Evolutionary conservation across 73 alveolate species (phyloP), one percentile per base, ranked within the genome.

Genomic region (Paramecium caudatum): DNA sequence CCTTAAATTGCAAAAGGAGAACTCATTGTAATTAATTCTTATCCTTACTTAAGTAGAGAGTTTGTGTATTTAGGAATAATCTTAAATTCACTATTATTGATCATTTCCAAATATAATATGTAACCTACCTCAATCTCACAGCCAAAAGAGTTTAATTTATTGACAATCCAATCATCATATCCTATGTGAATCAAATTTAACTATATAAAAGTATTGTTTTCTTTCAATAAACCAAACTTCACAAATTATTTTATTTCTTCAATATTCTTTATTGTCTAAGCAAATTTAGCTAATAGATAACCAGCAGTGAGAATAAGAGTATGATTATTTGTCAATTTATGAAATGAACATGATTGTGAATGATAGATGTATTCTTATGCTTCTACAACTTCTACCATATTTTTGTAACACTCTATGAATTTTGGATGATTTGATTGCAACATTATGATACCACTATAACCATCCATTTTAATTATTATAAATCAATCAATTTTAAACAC

Each of bases 401-500:
- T 55, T 25, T 55, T 1, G 30, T 27, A 17, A 2, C 23, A 1
- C 9, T 10, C 16, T 19, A 55, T 2, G 46, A 55, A 55, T 23
- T 55, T 55, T 23, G 80, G 80, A 55, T 55, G 80, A 10, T 55
- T 1, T 16, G 80, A 55, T 55, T 10, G 2, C 2, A 55, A 27
- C 45, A 6, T 55, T 19, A 55, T 55, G 9, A 55, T 55, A 27
- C 80, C 80, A 27, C 80, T 43, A 21, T 6, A 4, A 5, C 30
- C 3, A 27, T 55, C 45, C 80, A 55, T 55, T 55, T 21, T 2
- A 55, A 55, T 55, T 27, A 27, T 27, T 55, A 46, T 55, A 55
- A 55, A 34, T 74, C 88, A 74, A 41, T 74, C 88, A 74, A 74
- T 43, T 74, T 41, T 41, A 74, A 41, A 74, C 21, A 74, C 88